Conservation (phyloP, 257 asterid species). For the Parsonsia alboflavescens region DNA sequence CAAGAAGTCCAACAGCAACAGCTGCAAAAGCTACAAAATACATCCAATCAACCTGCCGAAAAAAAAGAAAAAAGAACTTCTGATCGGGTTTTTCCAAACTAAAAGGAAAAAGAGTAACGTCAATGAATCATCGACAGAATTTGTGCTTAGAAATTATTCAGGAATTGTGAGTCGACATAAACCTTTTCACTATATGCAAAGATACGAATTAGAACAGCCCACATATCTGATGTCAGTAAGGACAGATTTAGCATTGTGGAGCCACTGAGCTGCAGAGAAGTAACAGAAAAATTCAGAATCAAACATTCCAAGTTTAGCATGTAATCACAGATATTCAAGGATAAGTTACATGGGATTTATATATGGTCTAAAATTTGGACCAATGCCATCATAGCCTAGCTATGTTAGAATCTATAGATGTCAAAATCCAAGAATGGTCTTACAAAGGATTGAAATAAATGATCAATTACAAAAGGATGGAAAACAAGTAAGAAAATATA, state of each 20-base stretch:
- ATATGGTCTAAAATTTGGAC: too few species aligned
- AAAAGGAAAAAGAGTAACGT: not conserved
- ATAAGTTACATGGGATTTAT: not conserved
- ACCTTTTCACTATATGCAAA: slow-evolving; percentile 94
- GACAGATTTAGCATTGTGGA: slow-evolving; percentile 84
- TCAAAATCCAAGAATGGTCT: too few species aligned
- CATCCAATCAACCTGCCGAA: slow-evolving; percentile 91
- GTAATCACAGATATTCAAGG: slow-evolving; percentile 3
- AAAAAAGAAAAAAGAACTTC: not conserved
- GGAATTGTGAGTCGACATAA: not conserved
- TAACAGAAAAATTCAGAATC: slow-evolving; percentile 5
- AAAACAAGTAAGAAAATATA: not conserved
- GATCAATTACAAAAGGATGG: not conserved
- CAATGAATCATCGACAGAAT: not conserved
- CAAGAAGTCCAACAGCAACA: slow-evolving; percentile 64
- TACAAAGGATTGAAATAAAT: too few species aligned
- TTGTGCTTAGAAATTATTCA: not conserved
- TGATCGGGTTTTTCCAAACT: not conserved
- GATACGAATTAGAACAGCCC: slow-evolving; percentile 90
- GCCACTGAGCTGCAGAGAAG: slow-evolving; percentile 67
- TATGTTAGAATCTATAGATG: not conserved
- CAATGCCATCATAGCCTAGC: not conserved
- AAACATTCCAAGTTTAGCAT: not conserved
- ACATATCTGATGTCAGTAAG: slow-evolving; percentile 91
- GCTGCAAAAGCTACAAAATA: slow-evolving; percentile 80